phyloP scores from a whole-genome alignment of 129 eudicot species.

The Glebionis coronaria region DNA sequence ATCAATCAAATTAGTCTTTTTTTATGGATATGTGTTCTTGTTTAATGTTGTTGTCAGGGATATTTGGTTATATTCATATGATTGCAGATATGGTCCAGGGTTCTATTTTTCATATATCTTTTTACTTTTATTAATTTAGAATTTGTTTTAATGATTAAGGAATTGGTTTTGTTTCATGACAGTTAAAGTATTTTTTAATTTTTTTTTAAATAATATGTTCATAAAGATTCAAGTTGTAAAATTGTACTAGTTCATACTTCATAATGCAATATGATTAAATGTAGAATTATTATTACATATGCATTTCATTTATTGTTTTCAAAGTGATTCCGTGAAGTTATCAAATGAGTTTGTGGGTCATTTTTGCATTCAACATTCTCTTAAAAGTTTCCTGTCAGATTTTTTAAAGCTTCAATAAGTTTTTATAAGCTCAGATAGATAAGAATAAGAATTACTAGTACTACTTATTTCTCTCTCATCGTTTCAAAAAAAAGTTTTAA shows the following conservation, averaged over 20 bases:
- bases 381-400: constrained; percentile 56
- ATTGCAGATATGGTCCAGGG: constrained; percentile 14
- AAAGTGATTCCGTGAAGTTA: constrained; percentile 54
- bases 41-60: background rate
- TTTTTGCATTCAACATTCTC: constrained; percentile 59
- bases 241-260: too few species aligned
- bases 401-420: constrained; percentile 34
- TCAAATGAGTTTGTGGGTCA: constrained; percentile 43
- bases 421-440: constrained; percentile 19
- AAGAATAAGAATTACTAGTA: constrained; percentile 8
- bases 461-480: constrained; percentile 19
- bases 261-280: constrained; percentile 1
- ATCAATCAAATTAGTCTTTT: too few species aligned
- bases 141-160: constrained; percentile 1
- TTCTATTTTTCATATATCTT: background rate
- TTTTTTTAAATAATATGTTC: too few species aligned
- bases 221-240: constrained; percentile 15
- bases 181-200: background rate
- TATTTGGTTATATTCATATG: constrained; percentile 15
- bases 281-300: background rate
- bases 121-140: background rate
- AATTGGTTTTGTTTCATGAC: background rate
- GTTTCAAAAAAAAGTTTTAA: constrained; percentile 18
- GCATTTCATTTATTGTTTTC: constrained; percentile 54
- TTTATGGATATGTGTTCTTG: constrained; percentile 7